These are phyloP conservation scores for Capsicum chinense DNA, from an alignment of 257 asterid genomes.

Conservation along the genomic window DNA sequence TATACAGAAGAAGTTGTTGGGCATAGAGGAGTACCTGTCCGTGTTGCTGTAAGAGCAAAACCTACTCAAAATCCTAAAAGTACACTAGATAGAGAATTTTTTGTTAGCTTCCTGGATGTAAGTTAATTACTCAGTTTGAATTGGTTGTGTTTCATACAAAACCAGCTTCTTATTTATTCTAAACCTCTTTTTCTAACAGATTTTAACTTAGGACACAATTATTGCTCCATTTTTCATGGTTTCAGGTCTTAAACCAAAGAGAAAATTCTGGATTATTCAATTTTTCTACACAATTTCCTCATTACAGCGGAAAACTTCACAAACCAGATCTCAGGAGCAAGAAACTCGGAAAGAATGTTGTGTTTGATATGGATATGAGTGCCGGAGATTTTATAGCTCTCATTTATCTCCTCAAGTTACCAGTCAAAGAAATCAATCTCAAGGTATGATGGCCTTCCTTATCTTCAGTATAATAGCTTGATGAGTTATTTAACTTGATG, in stretches of 20 bases:
- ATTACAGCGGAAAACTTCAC: slow-evolving; percentile 51
- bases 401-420: not conserved
- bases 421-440: not conserved
- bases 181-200: not conserved
- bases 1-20: slow-evolving; percentile 59
- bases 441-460: not conserved
- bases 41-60: slow-evolving; percentile 81
- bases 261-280: too few species aligned
- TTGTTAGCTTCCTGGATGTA: slow-evolving; percentile 69
- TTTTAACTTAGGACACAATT: too few species aligned
- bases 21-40: slow-evolving; percentile 62
- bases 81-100: slow-evolving; percentile 58
- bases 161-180: not conserved
- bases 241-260: too few species aligned
- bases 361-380: slow-evolving; percentile 94
- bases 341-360: slow-evolving; percentile 56
- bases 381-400: slow-evolving; percentile 86
- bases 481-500: not conserved
- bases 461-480: too few species aligned
- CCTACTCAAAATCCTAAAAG: slow-evolving; percentile 54
- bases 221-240: too few species aligned
- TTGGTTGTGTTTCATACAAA: not conserved
- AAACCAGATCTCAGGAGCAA: slow-evolving; percentile 56
- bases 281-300: slow-evolving; percentile 33
- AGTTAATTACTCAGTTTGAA: slow-evolving; percentile 30